phyloP scores from a whole-genome alignment of 306 rosid species.

The Quercus wislizeni region DNA sequence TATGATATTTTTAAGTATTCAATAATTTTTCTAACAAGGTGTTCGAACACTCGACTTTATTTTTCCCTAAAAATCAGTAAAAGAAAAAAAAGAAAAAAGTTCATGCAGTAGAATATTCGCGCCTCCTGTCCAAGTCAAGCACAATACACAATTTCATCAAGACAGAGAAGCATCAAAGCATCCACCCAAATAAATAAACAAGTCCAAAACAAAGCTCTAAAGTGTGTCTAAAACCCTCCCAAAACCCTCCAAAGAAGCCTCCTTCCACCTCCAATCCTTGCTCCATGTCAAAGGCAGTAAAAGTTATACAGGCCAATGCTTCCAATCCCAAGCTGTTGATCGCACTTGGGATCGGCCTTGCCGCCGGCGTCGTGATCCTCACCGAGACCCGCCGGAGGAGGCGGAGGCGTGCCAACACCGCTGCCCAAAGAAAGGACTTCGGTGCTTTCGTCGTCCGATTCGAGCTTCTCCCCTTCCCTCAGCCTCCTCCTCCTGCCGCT shows the following conservation, averaged over 20 bases:
- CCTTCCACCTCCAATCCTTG: neutral
- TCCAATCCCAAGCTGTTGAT: conserved; percentile 68
- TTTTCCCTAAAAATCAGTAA: too few relatives aligned
- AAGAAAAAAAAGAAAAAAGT: too few relatives aligned
- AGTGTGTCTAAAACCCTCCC: too few relatives aligned
- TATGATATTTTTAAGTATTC: accelerated
- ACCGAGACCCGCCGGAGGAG: conserved; percentile 48
- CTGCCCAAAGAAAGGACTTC: conserved; percentile 25
- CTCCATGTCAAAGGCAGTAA: conserved; percentile 45
- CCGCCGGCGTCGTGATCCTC: conserved; percentile 50
- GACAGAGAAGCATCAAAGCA: too few relatives aligned
- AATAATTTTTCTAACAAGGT: too few relatives aligned
- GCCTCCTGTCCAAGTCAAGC: too few relatives aligned
- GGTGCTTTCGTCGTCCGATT: conserved; percentile 62
- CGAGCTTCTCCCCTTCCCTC: conserved; percentile 62
- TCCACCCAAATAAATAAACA: too few relatives aligned
- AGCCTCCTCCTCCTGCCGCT: conserved; percentile 61
- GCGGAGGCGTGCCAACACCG: conserved; percentile 1
- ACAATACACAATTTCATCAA: too few relatives aligned
- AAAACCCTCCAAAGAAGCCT: too few relatives aligned
- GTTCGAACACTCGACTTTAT: too few relatives aligned
- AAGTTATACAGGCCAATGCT: conserved; percentile 41
- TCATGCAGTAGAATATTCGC: too few relatives aligned
- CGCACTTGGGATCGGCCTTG: conserved; percentile 45
- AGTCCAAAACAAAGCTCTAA: too few relatives aligned